Evolutionary conservation across 2,329 filamentous ascomycete genomes (phyloP), one percentile per base, ranked within the genome.

Genomic region (Cercospora sesami): DNA sequence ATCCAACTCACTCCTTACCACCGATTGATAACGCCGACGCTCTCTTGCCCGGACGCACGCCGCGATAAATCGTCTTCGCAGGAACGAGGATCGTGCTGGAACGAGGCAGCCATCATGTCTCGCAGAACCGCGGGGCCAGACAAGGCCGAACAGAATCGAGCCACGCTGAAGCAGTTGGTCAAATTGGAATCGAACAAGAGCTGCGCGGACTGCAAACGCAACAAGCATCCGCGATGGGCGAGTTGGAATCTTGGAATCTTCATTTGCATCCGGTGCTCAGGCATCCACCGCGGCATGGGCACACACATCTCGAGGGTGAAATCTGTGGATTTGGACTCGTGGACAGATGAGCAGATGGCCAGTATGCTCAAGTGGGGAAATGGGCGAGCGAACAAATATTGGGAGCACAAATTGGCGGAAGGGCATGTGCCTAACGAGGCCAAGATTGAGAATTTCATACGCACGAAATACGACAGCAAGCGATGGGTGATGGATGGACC

Each of bases 361-460:
- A 97, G 92, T 80, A 90, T 99, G 73, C 81, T 99, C 71, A 92
- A 88, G 83, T 99, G 95, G 96, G 95, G 95, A 68, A 99, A 99
- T 80, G 88, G 91, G 65, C 90, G 94, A 80, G 95, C 95, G 66
- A 99, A 99, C 84, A 98, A 96, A 85, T 97, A 98, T 80, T 99
- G 94, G 94, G 96, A 99, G 81, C 88, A 92, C 70, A 99, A 98
- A 83, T 83, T 99, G 76, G 93, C 94, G 2, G 83, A 90, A 14
- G 94, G 94, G 68, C 95, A 99, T 81, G 89, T 94, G 58, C 95
- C 95, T 1, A 97, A 94, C 23, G 96, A 99, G 83, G 87, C 91
- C 73, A 99, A 99, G 86, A 98, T 99, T 75, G 95, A 99, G 86
- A 99, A 98, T 84, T 99, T 99, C 78, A 98, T 99, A 76, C 90